Conservation (phyloP, 2,329 filamentous ascomycete genomes). For the Aspergillus sp. region DNA sequence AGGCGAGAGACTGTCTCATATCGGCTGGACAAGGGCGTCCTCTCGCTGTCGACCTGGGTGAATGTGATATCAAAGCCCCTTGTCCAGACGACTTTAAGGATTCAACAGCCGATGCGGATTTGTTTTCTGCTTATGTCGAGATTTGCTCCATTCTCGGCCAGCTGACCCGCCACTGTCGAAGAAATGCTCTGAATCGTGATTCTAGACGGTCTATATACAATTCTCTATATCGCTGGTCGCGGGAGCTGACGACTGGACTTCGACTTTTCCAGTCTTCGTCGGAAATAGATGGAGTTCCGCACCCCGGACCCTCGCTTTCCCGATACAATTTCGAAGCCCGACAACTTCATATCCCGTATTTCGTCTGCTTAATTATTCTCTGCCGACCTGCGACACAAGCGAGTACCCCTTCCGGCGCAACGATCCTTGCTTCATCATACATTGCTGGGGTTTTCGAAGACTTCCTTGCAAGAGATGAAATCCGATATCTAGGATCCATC, state of each 20-base stretch:
- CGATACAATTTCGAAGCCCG: constrained; percentile 38
- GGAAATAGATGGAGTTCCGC: no score
- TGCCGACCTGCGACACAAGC: constrained; percentile 25
- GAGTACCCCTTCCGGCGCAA: constrained; percentile 32
- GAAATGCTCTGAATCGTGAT: constrained; percentile 24
- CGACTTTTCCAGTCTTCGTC: constrained; percentile 16
- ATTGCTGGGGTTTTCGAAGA: constrained; percentile 45
- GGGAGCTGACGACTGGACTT: constrained; percentile 29
- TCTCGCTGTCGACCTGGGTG: constrained; percentile 37
- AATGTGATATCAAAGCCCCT: constrained; percentile 37
- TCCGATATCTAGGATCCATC: constrained; percentile 42
- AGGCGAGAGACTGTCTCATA: constrained; percentile 41
- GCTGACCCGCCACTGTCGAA: constrained; percentile 24
- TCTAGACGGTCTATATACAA: constrained; percentile 23
- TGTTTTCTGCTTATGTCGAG: constrained; percentile 41
- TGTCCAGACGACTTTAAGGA: constrained; percentile 34
- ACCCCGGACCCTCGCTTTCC: not conserved
- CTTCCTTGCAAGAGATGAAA: constrained; percentile 43
- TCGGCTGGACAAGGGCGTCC: constrained; percentile 43
- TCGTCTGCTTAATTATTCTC: constrained; percentile 40
- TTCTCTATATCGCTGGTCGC: constrained; percentile 35
- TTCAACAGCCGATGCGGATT: constrained; percentile 23
- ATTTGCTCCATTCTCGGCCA: constrained; percentile 38
- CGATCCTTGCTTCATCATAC: constrained; percentile 42
- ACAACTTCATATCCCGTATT: constrained; percentile 39